Conservation (phyloP, 768 basidiomycete species). For the Lactifluus subvellereus region DNA sequence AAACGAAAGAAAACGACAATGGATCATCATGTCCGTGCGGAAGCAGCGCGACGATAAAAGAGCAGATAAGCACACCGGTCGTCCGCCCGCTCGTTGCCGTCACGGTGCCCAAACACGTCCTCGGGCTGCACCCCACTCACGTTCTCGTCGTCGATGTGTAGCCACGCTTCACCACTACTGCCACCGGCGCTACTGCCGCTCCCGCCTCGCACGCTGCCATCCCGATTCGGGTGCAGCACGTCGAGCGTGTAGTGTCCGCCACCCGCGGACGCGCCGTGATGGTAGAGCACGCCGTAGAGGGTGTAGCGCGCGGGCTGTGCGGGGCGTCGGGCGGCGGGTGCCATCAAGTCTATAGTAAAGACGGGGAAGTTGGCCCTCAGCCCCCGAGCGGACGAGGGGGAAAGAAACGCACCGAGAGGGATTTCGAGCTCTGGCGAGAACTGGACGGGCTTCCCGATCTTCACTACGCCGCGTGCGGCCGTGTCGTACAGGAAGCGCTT, state of each 20-base stretch:
- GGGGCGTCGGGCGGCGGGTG: slow-evolving; percentile 39
- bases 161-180: slow-evolving; percentile 64
- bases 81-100: slow-evolving; percentile 34
- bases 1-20: background rate
- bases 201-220: slow-evolving; percentile 28
- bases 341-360: slow-evolving; percentile 4
- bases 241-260: slow-evolving; percentile 96
- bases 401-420: slow-evolving; percentile 46
- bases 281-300: slow-evolving; percentile 87
- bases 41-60: slow-evolving; percentile 67
- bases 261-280: slow-evolving; percentile 85
- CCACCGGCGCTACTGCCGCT: slow-evolving; percentile 14
- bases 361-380: background rate
- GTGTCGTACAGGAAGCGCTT: slow-evolving; percentile 89
- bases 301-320: slow-evolving; percentile 59
- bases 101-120: slow-evolving; percentile 55
- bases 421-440: slow-evolving; percentile 78
- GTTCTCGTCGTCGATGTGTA: slow-evolving; percentile 90
- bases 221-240: slow-evolving; percentile 69
- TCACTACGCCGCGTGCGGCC: slow-evolving; percentile 68
- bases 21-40: slow-evolving; percentile 25
- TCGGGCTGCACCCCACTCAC: slow-evolving; percentile 67
- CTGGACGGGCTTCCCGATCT: slow-evolving; percentile 74
- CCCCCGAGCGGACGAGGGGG: too few relatives aligned
- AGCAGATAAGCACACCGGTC: slow-evolving; percentile 83